These are phyloP conservation scores for Debaryomycetaceae sp. DNA, from an alignment of 1,139 yeast genomes.

Conservation along the genomic window DNA sequence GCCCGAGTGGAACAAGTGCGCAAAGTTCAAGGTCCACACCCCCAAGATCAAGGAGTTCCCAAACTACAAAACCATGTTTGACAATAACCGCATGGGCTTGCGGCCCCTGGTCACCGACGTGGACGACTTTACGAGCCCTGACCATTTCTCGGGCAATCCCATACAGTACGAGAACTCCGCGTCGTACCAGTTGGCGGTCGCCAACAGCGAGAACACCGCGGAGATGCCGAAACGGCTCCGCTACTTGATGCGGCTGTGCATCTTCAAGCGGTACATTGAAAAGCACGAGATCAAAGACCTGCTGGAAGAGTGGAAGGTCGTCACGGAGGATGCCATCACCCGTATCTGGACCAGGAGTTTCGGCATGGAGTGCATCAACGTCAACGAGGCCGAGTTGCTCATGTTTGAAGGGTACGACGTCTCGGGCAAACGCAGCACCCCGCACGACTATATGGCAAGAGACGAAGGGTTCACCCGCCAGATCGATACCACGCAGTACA, in stretches of 20 bases:
- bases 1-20: conserved; percentile 40
- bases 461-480: conserved; percentile 22
- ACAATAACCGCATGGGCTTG: conserved; percentile 14
- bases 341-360: conserved; percentile 46
- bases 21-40: conserved; percentile 29
- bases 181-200: conserved; percentile 17
- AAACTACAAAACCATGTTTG: conserved; percentile 26
- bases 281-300: conserved; percentile 7
- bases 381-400: conserved; percentile 42
- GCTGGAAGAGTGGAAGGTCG: conserved; percentile 35
- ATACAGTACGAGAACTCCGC: conserved; percentile 25
- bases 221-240: conserved; percentile 39
- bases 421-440: conserved; percentile 16
- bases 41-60: conserved; percentile 42
- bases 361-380: conserved; percentile 40
- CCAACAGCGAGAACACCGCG: conserved; percentile 24
- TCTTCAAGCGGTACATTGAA: conserved; percentile 34
- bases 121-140: conserved; percentile 2
- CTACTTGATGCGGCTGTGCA: conserved; percentile 39
- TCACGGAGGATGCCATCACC: conserved; percentile 45
- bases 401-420: conserved; percentile 29
- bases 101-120: conserved; percentile 2
- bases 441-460: conserved; percentile 18
- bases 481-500: conserved; percentile 27
- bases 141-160: conserved; percentile 12